Evolutionary conservation across 1,284 basidiomycete species (phyloP), one percentile per base, ranked within the genome.

Genomic region (Vanrija humicola): DNA sequence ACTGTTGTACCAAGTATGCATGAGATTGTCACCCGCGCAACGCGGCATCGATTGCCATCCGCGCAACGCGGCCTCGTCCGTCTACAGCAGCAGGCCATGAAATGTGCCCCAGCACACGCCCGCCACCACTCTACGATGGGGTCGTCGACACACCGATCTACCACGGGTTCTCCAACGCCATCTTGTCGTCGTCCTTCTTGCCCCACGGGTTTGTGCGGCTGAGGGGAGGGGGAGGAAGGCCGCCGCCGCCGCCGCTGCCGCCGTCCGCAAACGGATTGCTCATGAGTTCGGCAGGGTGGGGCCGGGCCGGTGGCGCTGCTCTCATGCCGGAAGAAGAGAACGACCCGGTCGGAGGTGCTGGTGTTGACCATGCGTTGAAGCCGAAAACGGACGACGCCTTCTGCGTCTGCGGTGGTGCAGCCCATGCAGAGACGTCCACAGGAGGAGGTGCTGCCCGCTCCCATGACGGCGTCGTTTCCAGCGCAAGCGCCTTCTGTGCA

Each of bases 241-340:
- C 23, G 54, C 54, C 38, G 56, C 54, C 38, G 56, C 56, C 38
- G 54, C 34, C 14, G 34, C 10, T 12, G 12, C 34, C 34, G 34
- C 34, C 52, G 26, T 60, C 56, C 5, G 59, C 50, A 14, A 51
- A 51, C 5, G 50, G 50, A 34, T 51, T 51, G 28, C 42, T 70
- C 58, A 70, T 58, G 19, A 72, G 58, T 46, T 70, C 70, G 7
- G 68, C 53, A 6, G 73, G 73, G 57, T 75, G 73, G 0, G 73
- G 72, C 50, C 72, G 55, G 12, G 73, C 73, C 6, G 73, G 73
- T 6, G 73, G 73, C 16, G 73, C 73, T 5, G 56, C 55, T 12
- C 62, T 58, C 34, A 55, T 28, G 1, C 62, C 59, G 26, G 43
- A 38, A 16, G 48, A 23, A 48, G 26, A 45, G n/a, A 50, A 62